Conservation (phyloP, 768 basidiomycete genomes). For the Leccinellum luteum region DNA sequence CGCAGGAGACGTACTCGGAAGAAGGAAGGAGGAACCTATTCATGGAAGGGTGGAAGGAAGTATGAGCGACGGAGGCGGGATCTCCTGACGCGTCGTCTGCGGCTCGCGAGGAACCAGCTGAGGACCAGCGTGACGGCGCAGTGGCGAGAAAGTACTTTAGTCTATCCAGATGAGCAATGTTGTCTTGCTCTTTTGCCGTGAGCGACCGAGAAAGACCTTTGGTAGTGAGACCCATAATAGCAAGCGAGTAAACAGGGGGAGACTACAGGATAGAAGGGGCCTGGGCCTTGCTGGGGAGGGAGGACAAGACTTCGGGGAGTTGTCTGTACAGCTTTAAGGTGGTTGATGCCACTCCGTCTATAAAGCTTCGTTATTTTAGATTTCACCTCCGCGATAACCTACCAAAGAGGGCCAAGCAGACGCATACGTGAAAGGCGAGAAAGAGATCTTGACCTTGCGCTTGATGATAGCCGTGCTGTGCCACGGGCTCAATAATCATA, state of each 20-base stretch:
- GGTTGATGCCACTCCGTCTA: conserved; percentile 23
- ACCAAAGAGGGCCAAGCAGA: conserved; percentile 19
- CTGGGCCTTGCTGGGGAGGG: conserved; percentile 3
- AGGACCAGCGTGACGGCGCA: conserved; percentile 72
- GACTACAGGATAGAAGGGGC: conserved; percentile 1
- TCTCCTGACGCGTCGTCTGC: conserved; percentile 15
- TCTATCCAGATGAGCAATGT: conserved; percentile 70
- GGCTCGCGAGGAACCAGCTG: conserved; percentile 31
- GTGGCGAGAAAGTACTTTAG: conserved; percentile 90
- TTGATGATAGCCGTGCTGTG: conserved; percentile 33
- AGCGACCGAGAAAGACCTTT: conserved; percentile 46
- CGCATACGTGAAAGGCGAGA: conserved; percentile 12
- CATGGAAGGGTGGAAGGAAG: conserved; percentile 70
- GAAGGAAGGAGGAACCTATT: conserved; percentile 86
- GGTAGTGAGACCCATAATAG: conserved; percentile 27
- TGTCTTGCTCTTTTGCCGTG: conserved; percentile 61
- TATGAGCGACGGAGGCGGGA: conserved; percentile 34
- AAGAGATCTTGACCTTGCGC: conserved; percentile 28
- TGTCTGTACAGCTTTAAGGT: conserved; percentile 13
- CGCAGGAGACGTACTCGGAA: conserved; percentile 86
- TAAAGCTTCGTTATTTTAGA: conserved; percentile 23
- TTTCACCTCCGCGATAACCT: conserved; percentile 24
- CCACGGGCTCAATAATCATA: conserved; percentile 24
- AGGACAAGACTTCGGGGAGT: conserved; percentile 8
- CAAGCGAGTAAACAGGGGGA: conserved; percentile 6